Percentiles rank a stretch among this genome's conserved stretches.
phyloP scores from a whole-genome alignment of 768 basidiomycete species.

The Rhizopogon vinicolor region DNA sequence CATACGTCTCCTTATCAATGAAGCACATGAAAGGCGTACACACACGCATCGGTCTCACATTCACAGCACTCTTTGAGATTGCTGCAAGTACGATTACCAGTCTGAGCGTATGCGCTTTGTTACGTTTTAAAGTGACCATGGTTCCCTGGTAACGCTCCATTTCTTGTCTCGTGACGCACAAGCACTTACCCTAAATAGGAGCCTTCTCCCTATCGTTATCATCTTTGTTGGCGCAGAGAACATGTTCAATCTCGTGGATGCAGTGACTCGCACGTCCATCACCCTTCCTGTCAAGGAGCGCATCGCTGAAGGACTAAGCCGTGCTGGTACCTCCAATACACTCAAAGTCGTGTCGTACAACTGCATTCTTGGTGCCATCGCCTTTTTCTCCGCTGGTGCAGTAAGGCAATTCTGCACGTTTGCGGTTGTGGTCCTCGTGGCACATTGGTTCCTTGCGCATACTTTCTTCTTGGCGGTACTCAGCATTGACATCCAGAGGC shows the following conservation, averaged over 20 bases:
- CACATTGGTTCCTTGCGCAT: slow-evolving; percentile 96
- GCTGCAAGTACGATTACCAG: slow-evolving; percentile 91
- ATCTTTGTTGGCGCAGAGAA: slow-evolving; percentile 96
- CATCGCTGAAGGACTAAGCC: slow-evolving; percentile 85
- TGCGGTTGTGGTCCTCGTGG: slow-evolving; percentile 89
- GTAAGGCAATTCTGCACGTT: slow-evolving; percentile 93
- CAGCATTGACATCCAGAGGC: slow-evolving; percentile 91
- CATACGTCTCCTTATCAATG: slow-evolving; percentile 74
- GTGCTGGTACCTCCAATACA: slow-evolving; percentile 88
- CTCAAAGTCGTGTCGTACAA: slow-evolving; percentile 90
- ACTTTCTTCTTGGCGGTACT: slow-evolving; percentile 94
- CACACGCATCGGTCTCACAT: slow-evolving; percentile 84
- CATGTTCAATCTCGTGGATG: slow-evolving; percentile 92
- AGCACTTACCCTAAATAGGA: slow-evolving; percentile 42
- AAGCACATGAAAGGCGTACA: slow-evolving; percentile 81
- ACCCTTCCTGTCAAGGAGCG: slow-evolving; percentile 86
- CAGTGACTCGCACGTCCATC: slow-evolving; percentile 81
- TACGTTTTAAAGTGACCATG: slow-evolving; percentile 85
- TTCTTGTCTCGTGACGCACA: background rate
- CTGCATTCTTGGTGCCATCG: slow-evolving; percentile 69
- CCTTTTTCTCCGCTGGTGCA: slow-evolving; percentile 69
- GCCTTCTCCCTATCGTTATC: slow-evolving; percentile 88
- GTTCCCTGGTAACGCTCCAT: slow-evolving; percentile 70
- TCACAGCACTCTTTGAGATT: slow-evolving; percentile 91
- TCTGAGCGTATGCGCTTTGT: slow-evolving; percentile 85